These are phyloP conservation scores for Oryza officinalis DNA, from an alignment of 176 grass and related monocot genomes.

Conservation along the genomic window DNA sequence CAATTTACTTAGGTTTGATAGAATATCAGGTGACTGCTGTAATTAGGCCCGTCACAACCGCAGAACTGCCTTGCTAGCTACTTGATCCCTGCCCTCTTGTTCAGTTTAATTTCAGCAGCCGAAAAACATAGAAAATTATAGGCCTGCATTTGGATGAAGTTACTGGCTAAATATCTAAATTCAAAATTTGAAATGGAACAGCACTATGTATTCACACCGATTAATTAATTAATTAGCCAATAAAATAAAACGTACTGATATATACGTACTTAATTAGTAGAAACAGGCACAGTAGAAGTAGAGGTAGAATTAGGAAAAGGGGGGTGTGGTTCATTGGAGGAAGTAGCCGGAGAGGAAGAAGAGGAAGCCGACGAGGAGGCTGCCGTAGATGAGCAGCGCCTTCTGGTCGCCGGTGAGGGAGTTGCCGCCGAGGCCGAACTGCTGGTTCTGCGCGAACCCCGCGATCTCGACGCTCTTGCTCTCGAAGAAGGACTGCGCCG, in stretches of 20 bases:
- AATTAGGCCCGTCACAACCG: no score
- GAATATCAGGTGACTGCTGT: no score
- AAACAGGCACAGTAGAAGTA: neutral
- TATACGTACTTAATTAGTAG: no score
- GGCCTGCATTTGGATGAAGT: no score
- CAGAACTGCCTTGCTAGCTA: no score
- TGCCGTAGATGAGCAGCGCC: conserved; percentile 75
- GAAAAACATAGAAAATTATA: no score
- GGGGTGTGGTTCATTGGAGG: conserved; percentile 55
- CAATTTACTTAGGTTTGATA: no score
- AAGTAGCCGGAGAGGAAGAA: conserved; percentile 92
- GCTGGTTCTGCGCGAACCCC: conserved; percentile 92
- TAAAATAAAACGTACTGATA: neutral
- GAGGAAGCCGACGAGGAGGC: conserved; percentile 62
- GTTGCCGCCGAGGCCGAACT: conserved; percentile 86
- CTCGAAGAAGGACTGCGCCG: conserved; percentile 81
- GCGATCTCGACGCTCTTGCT: conserved; percentile 96
- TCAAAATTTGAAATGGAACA: neutral
- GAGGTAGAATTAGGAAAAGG: neutral
- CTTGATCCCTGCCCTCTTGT: no score
- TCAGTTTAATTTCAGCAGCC: no score
- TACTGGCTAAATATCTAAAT: no score
- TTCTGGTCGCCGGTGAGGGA: conserved; percentile 80
- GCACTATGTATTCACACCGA: neutral
- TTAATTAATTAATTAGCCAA: neutral